Evolutionary conservation across 176 grass and related monocot species (phyloP).

Genomic region (Olyra latifolia): DNA sequence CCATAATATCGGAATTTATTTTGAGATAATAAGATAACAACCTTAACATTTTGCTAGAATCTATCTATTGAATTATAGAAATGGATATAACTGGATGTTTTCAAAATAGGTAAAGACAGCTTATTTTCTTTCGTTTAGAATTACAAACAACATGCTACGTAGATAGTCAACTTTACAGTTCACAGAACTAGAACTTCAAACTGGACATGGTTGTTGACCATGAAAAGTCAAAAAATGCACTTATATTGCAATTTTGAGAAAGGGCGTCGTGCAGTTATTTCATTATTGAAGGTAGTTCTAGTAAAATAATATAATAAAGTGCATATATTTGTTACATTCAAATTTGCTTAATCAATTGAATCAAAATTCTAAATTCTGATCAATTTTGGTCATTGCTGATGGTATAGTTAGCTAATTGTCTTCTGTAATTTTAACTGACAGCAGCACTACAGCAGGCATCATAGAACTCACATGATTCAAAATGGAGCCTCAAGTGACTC

Average conservation of each 20-base stretch:
- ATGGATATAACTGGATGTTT: neutral
- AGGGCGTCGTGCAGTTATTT: neutral
- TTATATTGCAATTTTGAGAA: neutral
- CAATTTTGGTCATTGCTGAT: neutral
- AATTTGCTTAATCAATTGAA: neutral
- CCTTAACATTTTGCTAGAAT: neutral
- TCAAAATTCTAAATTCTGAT: neutral
- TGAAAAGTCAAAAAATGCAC: neutral
- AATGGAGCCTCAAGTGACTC: constrained; percentile 96
- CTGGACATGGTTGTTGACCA: neutral
- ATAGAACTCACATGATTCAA: constrained; percentile 71
- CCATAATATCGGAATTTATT: neutral
- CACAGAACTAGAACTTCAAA: neutral
- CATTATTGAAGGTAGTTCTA: neutral
- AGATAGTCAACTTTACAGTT: neutral
- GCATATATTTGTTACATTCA: neutral
- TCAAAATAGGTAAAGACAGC: neutral
- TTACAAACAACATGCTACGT: neutral
- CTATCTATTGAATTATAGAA: neutral
- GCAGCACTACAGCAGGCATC: neutral
- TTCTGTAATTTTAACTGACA: neutral
- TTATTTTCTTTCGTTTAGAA: neutral
- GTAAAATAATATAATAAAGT: neutral
- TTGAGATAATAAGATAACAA: neutral
- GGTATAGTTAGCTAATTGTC: neutral